phyloP scores from a whole-genome alignment of 192 early-diverging fungal species.

The Coemansia sp. region DNA sequence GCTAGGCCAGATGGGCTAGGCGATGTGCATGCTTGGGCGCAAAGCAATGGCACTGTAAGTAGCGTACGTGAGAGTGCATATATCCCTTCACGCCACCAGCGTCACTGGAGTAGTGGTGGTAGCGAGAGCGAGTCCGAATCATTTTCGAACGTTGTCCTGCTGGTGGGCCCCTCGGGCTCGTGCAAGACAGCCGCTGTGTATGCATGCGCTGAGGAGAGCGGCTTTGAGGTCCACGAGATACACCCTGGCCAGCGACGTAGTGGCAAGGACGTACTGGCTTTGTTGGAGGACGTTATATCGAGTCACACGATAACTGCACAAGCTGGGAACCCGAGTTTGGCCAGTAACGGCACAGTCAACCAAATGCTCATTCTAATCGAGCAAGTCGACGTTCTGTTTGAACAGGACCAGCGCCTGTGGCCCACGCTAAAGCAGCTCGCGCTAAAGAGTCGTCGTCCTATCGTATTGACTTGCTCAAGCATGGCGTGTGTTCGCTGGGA shows the following conservation, averaged over 20 bases:
- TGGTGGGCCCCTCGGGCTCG: slow-evolving; percentile 68
- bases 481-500: slow-evolving; percentile 39
- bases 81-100: slow-evolving; percentile 4
- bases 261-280: slow-evolving; percentile 66
- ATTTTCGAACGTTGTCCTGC: slow-evolving; percentile 58
- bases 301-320: slow-evolving; percentile 67
- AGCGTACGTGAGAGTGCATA: slow-evolving; percentile 28
- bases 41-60: slow-evolving; percentile 34
- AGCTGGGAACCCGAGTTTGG: background rate
- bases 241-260: slow-evolving; percentile 66
- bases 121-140: slow-evolving; percentile 45
- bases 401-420: slow-evolving; percentile 82
- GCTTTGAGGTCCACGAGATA: slow-evolving; percentile 77
- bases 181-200: slow-evolving; percentile 76
- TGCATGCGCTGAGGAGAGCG: slow-evolving; percentile 69
- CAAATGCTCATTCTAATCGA: slow-evolving; percentile 81
- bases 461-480: slow-evolving; percentile 77
- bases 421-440: slow-evolving; percentile 65
- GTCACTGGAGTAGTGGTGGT: slow-evolving; percentile 22
- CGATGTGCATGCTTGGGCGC: slow-evolving; percentile 37
- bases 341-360: slow-evolving; percentile 14
- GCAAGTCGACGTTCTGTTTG: slow-evolving; percentile 79
- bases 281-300: slow-evolving; percentile 69
- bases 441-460: slow-evolving; percentile 71
- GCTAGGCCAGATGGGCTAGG: slow-evolving; percentile 14